Evolutionary conservation across 2,329 filamentous ascomycete species (phyloP).

Genomic region (Colletotrichum endophyticum): DNA sequence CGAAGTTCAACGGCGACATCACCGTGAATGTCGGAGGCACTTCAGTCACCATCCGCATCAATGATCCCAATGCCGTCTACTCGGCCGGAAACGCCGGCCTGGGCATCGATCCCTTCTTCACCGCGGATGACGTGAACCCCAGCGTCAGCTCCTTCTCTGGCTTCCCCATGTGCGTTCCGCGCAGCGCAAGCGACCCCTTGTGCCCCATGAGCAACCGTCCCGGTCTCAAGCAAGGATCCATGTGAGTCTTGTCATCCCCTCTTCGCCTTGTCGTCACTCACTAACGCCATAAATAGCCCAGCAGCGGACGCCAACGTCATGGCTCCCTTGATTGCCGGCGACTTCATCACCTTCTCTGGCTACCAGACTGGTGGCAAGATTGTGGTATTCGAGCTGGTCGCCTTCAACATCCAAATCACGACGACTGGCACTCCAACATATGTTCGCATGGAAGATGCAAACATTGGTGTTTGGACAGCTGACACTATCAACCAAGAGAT

Average conservation of each 20-base stretch:
- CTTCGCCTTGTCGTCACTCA: accelerated
- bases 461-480: constrained; percentile 41
- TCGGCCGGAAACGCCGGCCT: constrained; percentile 35
- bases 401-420: constrained; percentile 41
- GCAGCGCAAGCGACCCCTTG: constrained; percentile 36
- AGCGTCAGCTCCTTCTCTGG: constrained; percentile 51
- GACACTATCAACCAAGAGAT: constrained; percentile 36
- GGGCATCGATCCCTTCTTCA: constrained; percentile 39
- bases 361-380: constrained; percentile 35
- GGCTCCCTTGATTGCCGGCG: constrained; percentile 43
- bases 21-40: constrained; percentile 35
- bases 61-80: constrained; percentile 48
- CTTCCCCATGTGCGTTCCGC: constrained; percentile 57
- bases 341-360: constrained; percentile 45
- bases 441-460: constrained; percentile 45
- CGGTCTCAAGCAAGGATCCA: constrained; percentile 17
- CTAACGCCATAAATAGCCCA: constrained; percentile 23
- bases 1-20: constrained; percentile 37
- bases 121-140: constrained; percentile 51
- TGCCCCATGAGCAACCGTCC: constrained; percentile 41
- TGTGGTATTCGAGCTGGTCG: constrained; percentile 39
- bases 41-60: constrained; percentile 38
- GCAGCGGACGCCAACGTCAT: constrained; percentile 40
- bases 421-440: constrained; percentile 38
- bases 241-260: background rate